Conservation (phyloP, 192 early-diverging fungal genomes). For the Chytriomyces sp. region DNA sequence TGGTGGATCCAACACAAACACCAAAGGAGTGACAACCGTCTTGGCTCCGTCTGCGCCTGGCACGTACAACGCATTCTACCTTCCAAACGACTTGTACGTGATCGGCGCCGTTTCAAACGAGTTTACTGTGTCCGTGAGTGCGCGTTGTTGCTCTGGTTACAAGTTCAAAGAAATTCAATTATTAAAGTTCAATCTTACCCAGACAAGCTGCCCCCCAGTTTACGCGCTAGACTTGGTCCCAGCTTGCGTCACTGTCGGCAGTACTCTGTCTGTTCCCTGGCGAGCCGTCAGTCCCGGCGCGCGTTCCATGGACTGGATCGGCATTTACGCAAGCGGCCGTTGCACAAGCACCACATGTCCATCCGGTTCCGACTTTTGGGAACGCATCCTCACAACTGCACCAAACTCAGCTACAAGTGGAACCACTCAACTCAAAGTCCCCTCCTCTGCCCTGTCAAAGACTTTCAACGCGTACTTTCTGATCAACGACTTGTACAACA, state of each 20-base stretch:
- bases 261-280: background rate
- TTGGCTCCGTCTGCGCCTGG: background rate
- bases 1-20: conserved; percentile 13
- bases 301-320: conserved; percentile 2
- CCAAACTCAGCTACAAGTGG: conserved; percentile 6
- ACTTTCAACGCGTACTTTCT: conserved; percentile 15
- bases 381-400: background rate
- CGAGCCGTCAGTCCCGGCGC: background rate
- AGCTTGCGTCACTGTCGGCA: background rate
- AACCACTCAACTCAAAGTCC: background rate
- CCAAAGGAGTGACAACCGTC: background rate
- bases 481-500: conserved; percentile 6
- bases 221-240: background rate
- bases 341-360: conserved; percentile 7
- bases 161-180: background rate
- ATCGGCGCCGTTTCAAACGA: conserved; percentile 11
- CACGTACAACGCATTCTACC: conserved; percentile 11
- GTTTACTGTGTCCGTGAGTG: conserved; percentile 23
- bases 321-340: conserved; percentile 6
- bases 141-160: background rate
- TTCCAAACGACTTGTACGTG: conserved; percentile 5
- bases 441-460: background rate
- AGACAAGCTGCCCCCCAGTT: conserved; percentile 6
- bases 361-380: conserved; percentile 7
- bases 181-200: background rate